Evolutionary conservation across 345 rosid species (phyloP).

Genomic region (Syzygium aromaticum): DNA sequence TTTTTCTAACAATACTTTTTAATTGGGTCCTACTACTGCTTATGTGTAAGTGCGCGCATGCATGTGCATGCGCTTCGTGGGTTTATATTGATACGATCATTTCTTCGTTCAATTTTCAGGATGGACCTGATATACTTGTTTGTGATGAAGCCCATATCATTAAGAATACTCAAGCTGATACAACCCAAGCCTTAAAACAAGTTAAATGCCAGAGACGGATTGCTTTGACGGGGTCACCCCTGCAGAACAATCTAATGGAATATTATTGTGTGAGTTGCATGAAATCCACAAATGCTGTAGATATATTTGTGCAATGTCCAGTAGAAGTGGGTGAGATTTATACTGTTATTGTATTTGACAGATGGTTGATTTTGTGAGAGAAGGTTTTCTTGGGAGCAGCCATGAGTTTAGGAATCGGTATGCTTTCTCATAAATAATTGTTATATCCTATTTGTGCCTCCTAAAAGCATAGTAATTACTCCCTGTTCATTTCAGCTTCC

Average conservation of each 20-base stretch:
- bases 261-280: constrained; percentile 80
- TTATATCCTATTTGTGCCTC: constrained; percentile 5
- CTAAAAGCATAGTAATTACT: constrained; percentile 1
- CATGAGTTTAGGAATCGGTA: constrained; percentile 97
- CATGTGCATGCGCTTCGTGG: neutral
- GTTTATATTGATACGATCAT: neutral
- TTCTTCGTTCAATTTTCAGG: constrained; percentile 29
- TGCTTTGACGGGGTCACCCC: constrained; percentile 99
- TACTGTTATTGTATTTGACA: constrained; percentile 24
- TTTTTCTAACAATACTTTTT: neutral
- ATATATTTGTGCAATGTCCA: neutral
- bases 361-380: constrained; percentile 99
- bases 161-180: constrained; percentile 95
- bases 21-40: neutral
- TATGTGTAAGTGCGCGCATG: neutral
- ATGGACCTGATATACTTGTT: constrained; percentile 98
- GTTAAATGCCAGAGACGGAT: constrained; percentile 98
- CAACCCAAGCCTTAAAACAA: constrained; percentile 93
- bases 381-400: constrained; percentile 99
- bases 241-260: constrained; percentile 99
- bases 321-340: neutral
- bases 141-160: constrained; percentile 99
- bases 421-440: constrained; percentile 19
- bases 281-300: neutral
- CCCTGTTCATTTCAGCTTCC: constrained; percentile 58